phyloP scores from a whole-genome alignment of 768 basidiomycete genomes.

The Hericium alpestre region DNA sequence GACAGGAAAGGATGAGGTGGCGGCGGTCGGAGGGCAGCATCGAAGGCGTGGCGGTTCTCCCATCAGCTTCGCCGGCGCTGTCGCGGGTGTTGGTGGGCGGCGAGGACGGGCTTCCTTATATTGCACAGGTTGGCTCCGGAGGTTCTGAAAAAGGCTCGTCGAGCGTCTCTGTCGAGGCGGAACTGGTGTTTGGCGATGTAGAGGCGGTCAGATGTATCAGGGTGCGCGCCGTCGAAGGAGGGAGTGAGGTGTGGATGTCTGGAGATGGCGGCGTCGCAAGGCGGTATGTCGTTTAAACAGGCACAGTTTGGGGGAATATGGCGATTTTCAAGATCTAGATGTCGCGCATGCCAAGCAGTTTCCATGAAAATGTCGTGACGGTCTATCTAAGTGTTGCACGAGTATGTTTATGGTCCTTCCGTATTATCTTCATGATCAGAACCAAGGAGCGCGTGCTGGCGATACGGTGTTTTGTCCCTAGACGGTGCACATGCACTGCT shows the following conservation, averaged over 20 bases:
- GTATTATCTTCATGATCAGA: no score
- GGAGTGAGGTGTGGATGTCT: constrained; percentile 4
- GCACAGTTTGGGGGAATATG: no score
- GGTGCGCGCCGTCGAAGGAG: not conserved
- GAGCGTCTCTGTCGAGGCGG: not conserved
- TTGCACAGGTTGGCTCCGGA: constrained; percentile 1
- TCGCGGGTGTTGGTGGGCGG: constrained; percentile 9
- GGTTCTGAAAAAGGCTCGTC: not conserved
- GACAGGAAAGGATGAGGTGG: constrained; percentile 6
- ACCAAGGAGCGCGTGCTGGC: no score
- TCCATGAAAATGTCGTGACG: no score
- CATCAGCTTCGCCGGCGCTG: not conserved
- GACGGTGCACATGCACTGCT: no score
- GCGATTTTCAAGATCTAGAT: no score
- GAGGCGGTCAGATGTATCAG: constrained; percentile 10
- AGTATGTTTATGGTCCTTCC: no score
- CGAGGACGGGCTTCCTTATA: constrained; percentile 13
- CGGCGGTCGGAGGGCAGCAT: constrained; percentile 5
- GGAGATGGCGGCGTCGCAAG: constrained; percentile 11
- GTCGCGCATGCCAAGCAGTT: no score
- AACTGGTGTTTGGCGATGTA: constrained; percentile 13
- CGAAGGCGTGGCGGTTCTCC: constrained; percentile 1
- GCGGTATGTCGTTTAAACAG: constrained; percentile 6
- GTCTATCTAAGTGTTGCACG: no score
- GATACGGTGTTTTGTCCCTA: no score